These are phyloP conservation scores for Phytophthora boehmeriae DNA, from an alignment of 352 stramenopile genomes.

Conservation along the genomic window DNA sequence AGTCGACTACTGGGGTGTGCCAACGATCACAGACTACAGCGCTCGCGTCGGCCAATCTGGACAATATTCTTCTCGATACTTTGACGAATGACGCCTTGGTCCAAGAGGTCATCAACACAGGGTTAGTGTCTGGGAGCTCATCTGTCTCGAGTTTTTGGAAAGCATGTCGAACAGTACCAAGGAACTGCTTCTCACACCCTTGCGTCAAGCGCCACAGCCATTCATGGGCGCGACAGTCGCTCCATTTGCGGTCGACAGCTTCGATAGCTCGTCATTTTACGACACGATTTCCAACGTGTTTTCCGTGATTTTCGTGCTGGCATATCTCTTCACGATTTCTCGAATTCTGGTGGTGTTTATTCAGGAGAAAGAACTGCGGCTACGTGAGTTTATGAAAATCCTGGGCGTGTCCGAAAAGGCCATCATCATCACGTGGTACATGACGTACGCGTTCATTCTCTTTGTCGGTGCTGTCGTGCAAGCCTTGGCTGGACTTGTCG, in stretches of 20 bases:
- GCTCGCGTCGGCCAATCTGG: constrained; percentile 21
- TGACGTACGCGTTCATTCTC: constrained; percentile 89
- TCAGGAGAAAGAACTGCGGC: constrained; percentile 88
- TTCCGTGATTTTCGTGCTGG: constrained; percentile 88
- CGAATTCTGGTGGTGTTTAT: constrained; percentile 85
- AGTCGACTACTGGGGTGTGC: constrained; percentile 50
- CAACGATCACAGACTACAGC: constrained; percentile 46
- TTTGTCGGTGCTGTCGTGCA: constrained; percentile 67
- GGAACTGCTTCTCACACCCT: constrained; percentile 30
- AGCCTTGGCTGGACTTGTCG: constrained; percentile 36
- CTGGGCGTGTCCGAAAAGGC: constrained; percentile 85
- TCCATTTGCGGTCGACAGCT: constrained; percentile 51
- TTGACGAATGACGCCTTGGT: constrained; percentile 53
- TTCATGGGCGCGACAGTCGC: constrained; percentile 37
- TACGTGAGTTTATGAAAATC: constrained; percentile 91
- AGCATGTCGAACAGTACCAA: constrained; percentile 24
- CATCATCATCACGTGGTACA: constrained; percentile 77
- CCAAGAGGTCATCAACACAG: constrained; percentile 31
- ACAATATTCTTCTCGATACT: constrained; percentile 38
- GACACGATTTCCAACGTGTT: constrained; percentile 60
- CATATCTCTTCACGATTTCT: constrained; percentile 89
- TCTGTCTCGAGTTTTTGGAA: constrained; percentile 29
- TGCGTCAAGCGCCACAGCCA: constrained; percentile 53
- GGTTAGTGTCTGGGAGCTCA: constrained; percentile 13
- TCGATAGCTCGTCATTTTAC: constrained; percentile 62